These are phyloP conservation scores for Leptodermis oblonga DNA, from an alignment of 257 asterid species.

Conservation along the genomic window DNA sequence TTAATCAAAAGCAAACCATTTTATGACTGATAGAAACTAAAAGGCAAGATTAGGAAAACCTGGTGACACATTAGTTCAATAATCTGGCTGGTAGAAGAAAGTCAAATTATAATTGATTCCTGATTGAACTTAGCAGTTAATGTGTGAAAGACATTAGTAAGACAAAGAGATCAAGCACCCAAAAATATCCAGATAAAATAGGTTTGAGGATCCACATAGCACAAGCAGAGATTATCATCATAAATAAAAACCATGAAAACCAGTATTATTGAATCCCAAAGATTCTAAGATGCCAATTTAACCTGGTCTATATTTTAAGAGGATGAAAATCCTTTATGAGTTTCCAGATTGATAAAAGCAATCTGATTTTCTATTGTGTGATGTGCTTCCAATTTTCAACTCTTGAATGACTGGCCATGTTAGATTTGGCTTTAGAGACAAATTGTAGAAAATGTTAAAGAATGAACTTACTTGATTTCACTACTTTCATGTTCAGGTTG, in stretches of 20 bases:
- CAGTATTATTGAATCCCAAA: background rate
- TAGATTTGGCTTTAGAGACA: background rate
- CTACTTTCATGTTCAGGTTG: conserved; percentile 26
- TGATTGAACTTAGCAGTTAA: background rate
- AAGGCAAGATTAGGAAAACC: background rate
- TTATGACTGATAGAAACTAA: background rate
- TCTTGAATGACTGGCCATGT: background rate
- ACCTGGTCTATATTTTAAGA: background rate
- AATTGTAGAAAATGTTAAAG: background rate
- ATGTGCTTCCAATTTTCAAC: background rate
- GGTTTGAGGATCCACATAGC: no score
- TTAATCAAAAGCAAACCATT: background rate
- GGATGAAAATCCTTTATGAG: background rate
- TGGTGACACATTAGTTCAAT: background rate
- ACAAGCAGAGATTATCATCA: background rate
- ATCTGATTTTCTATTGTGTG: background rate
- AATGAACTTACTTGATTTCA: conserved; percentile 28
- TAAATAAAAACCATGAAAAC: background rate
- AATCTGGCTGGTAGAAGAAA: no score
- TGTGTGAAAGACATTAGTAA: background rate
- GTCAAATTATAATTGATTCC: no score
- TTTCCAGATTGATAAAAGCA: background rate
- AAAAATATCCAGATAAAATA: background rate
- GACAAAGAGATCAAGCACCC: background rate
- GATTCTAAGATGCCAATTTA: background rate